phyloP scores from a whole-genome alignment of 177 flowering plant species.

The Tripterygium wilfordii region DNA sequence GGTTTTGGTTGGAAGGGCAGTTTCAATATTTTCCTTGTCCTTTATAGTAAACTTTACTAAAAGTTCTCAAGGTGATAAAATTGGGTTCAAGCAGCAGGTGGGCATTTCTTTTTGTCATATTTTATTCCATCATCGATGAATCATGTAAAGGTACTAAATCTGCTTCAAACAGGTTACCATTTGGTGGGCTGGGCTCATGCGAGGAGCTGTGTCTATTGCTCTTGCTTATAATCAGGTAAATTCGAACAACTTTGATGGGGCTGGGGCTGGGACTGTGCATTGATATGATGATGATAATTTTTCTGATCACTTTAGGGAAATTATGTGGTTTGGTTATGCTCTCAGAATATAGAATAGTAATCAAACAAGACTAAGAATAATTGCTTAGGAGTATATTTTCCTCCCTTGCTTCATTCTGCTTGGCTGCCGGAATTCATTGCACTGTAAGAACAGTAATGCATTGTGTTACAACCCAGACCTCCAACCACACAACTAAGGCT shows the following conservation, averaged over 20 bases:
- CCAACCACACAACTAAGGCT: no score
- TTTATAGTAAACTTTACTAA: slow-evolving; percentile 38
- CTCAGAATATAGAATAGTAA: no score
- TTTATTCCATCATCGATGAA: not conserved
- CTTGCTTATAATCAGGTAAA: slow-evolving; percentile 57
- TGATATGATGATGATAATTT: no score
- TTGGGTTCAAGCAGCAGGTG: slow-evolving; percentile 47
- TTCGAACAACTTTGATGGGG: not conserved
- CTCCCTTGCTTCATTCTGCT: no score
- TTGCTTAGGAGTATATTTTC: no score
- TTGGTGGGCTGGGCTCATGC: slow-evolving; percentile 64
- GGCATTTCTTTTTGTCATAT: not conserved
- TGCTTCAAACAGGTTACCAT: slow-evolving; percentile 28
- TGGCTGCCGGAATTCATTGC: no score
- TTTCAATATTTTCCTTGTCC: slow-evolving; percentile 50
- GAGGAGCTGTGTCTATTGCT: slow-evolving; percentile 60
- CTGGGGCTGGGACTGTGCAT: no score
- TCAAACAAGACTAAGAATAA: no score
- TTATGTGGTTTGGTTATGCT: no score
- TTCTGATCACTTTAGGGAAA: no score
- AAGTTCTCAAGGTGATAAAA: slow-evolving; percentile 27
- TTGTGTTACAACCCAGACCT: no score
- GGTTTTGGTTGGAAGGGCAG: slow-evolving; percentile 51
- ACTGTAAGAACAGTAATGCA: no score
- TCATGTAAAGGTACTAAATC: not conserved